Base-by-base conservation (phyloP, 192 early-diverging fungal genomes). In the Entophlyctis helioformis region DNA sequence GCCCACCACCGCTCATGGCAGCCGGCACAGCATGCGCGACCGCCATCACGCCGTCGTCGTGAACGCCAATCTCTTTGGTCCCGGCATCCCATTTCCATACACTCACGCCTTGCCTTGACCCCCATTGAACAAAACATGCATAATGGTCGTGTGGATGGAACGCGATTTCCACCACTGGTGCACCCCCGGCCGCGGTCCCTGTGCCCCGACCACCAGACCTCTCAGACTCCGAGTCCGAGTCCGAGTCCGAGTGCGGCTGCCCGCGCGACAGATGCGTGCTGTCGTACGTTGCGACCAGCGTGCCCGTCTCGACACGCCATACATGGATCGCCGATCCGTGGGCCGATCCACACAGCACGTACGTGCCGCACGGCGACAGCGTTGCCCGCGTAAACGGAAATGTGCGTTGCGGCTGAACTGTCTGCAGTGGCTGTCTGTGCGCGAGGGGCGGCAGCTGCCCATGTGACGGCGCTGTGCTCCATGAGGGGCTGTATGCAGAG, bases 101-200 rank as follows among this genome's bases (percentile, higher is more conserved):
- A 0, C 19, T 19, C 26, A 50, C 49, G 24, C 12, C 11, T 21
- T 10, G 26, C 20, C 21, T 28, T 0, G 15, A 3, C 5, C 49
- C 49, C 19, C 40, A 42, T 8, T n/a, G 10, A 4, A 34, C 49
- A 34, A 50, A 50, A 21, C 39, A 29, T 10, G 53, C 28, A 34
- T 51, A 46, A 33, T 71, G 34, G 36, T 63, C 60, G 6, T 39
- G 36, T 10, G 68, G 68, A 53, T 71, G 68, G 38, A 60, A 70
- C 1, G 53, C 31, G 13, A 71, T 56, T 18, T 55, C 44, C 27
- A 54, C 48, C 16, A 60, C n/a, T n/a, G n/a, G n/a, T n/a, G n/a
- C n/a, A n/a, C n/a, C n/a, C n/a, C n/a, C n/a, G n/a, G n/a, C n/a
- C n/a, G n/a, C n/a, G n/a, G n/a, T n/a, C n/a, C n/a, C n/a, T n/a